Evolutionary conservation across 2,329 filamentous ascomycete genomes (phyloP).

Genomic region (Sclerotinia glacialis): DNA sequence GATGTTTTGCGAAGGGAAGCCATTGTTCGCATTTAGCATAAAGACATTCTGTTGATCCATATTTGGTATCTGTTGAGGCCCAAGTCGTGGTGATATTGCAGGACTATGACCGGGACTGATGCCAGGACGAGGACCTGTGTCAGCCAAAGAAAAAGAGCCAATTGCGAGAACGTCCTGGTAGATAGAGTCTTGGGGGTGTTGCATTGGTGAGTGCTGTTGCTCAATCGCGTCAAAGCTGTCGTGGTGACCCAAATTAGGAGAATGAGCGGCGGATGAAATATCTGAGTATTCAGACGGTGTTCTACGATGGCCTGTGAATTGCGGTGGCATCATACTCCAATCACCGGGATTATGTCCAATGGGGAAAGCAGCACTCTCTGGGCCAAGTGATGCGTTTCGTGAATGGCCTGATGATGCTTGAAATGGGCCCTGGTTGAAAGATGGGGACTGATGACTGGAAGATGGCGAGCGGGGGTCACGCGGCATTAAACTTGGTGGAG

Average conservation of each 20-base stretch:
- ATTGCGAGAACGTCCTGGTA: slow-evolving; percentile 79
- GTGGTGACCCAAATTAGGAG: slow-evolving; percentile 73
- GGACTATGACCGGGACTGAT: slow-evolving; percentile 77
- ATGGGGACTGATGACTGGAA: slow-evolving; percentile 38
- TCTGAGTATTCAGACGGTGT: slow-evolving; percentile 90
- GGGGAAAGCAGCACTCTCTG: slow-evolving; percentile 47
- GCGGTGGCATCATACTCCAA: slow-evolving; percentile 55
- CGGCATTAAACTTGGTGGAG: slow-evolving; percentile 37
- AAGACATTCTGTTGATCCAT: slow-evolving; percentile 47
- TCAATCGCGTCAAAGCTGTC: slow-evolving; percentile 76
- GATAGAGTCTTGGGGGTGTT: slow-evolving; percentile 70
- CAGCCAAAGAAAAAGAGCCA: slow-evolving; percentile 75
- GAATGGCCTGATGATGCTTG: slow-evolving; percentile 38
- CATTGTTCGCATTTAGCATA: slow-evolving; percentile 48
- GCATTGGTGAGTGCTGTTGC: slow-evolving; percentile 73
- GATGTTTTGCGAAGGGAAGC: slow-evolving; percentile 50
- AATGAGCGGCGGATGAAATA: slow-evolving; percentile 79
- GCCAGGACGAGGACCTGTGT: slow-evolving; percentile 59
- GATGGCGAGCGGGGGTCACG: slow-evolving; percentile 38
- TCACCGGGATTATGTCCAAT: slow-evolving; percentile 51
- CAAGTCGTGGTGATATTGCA: slow-evolving; percentile 62
- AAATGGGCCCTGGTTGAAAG: slow-evolving; percentile 37
- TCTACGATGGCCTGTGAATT: slow-evolving; percentile 79
- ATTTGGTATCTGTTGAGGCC: slow-evolving; percentile 55
- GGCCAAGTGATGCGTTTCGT: slow-evolving; percentile 38